Conservation (phyloP, 192 early-diverging fungal species). For the Linnemannia zychae region DNA sequence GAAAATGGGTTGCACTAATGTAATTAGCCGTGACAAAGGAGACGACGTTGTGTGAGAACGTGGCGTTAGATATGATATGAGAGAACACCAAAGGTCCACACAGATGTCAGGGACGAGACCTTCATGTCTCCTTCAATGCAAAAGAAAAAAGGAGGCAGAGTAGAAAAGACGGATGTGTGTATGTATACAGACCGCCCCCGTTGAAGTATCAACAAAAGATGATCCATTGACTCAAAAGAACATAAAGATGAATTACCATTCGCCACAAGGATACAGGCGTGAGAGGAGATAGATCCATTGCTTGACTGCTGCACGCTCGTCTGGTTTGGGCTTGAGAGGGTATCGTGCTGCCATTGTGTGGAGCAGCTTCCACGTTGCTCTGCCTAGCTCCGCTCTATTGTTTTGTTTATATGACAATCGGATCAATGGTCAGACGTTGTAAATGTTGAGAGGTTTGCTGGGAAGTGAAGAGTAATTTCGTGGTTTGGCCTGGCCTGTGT, state of each 20-base stretch:
- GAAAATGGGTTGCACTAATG: constrained; percentile 92
- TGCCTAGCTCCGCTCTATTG: constrained; percentile 87
- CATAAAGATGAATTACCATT: constrained; percentile 73
- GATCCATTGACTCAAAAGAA: not conserved
- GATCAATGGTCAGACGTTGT: not conserved
- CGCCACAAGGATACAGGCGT: constrained; percentile 95
- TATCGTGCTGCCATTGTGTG: constrained; percentile 95
- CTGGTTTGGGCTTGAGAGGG: constrained; percentile 80
- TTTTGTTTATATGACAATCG: not conserved
- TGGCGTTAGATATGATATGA: not conserved
- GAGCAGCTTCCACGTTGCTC: constrained; percentile 89
- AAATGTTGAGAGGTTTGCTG: too few relatives aligned
- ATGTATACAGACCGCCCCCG: not conserved
- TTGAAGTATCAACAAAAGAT: not conserved
- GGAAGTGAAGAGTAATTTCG: too few relatives aligned
- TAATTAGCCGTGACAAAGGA: not conserved
- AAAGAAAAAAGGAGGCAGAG: not conserved
- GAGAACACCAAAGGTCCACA: not conserved
- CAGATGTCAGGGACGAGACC: not conserved
- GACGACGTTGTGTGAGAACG: not conserved
- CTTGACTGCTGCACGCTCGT: constrained; percentile 81
- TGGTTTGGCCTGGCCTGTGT: too few relatives aligned
- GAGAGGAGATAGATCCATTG: constrained; percentile 89
- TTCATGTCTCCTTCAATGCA: too few relatives aligned
- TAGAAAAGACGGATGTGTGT: not conserved